Evolutionary conservation across 176 grass and related monocot genomes (phyloP).

Genomic region (Triticum turgidum): DNA sequence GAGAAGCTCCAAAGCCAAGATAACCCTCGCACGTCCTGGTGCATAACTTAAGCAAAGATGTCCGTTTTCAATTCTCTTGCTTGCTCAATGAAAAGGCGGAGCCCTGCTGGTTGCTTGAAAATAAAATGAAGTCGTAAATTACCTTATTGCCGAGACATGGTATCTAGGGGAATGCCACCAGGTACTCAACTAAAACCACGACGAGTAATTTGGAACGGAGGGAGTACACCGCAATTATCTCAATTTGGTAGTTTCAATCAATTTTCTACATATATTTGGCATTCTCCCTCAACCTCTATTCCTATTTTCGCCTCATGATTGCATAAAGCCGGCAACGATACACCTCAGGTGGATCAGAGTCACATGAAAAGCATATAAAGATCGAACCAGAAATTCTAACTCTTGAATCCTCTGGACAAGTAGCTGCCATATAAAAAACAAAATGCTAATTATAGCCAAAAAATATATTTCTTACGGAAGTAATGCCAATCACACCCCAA

Average conservation of each 20-base stretch:
- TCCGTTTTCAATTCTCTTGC: too few relatives aligned
- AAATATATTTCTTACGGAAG: background rate
- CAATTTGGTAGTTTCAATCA: background rate
- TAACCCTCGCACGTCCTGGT: too few relatives aligned
- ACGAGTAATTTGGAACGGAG: too few relatives aligned
- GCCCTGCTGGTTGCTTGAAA: too few relatives aligned
- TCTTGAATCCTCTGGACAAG: background rate
- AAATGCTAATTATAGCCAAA: background rate
- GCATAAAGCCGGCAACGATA: background rate
- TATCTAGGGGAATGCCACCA: background rate
- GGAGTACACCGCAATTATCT: background rate
- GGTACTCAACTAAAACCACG: background rate
- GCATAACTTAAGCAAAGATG: too few relatives aligned
- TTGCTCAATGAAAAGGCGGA: too few relatives aligned
- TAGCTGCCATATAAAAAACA: background rate
- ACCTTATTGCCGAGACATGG: too few relatives aligned
- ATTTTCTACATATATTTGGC: background rate
- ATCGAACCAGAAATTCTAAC: background rate
- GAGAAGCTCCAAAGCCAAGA: too few relatives aligned
- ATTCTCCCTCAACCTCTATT: background rate
- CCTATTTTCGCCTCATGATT: background rate
- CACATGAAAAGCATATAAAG: background rate
- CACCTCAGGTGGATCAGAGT: background rate
- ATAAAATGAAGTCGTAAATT: too few relatives aligned
- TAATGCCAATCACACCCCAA: background rate